Base-by-base conservation (phyloP, 441 rosid genomes). In the Populus hybrid region DNA sequence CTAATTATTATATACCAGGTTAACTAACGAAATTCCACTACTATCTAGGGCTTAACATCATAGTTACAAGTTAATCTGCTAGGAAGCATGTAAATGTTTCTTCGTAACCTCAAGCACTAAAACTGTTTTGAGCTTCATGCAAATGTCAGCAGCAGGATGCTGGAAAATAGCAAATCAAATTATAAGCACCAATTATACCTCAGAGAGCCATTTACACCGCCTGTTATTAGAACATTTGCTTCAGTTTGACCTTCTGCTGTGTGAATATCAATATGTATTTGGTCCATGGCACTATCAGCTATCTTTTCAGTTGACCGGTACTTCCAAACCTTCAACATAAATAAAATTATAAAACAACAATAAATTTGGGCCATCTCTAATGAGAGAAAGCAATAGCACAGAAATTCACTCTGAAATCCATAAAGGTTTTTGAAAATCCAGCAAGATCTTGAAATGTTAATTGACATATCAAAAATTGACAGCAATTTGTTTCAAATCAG, bases 221-320 rank as follows among this genome's bases (percentile, higher is more conserved):
- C 99, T 8, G 91, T 72, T 69, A 93, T 73, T 35, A 93, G 76
- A 72, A 82, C 78, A 80, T 86, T 86, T n/a, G 77, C 83, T 79
- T 72, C 83, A 10, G 64, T 78, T 85, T 83, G 81, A 84, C 99
- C 99, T 46, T 83, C 81, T 65, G 84, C 85, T 40, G 94, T 88
- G 67, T 85, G 83, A 77, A 88, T 38, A 79, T 75, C 73, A 69
- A 87, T 65, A 78, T 40, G 82, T 40, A 85, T 59, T 59, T 79
- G 85, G 73, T 89, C 91, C 83, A 95, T 84, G 65, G 90, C 90
- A 73, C 85, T 81, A 84, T 91, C 91, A 21, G 84, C 89, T 7
- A 82, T 74, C 32, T 73, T 76, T 38, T 35, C 74, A 38, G 88
- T 85, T 46, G 72, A 80, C 14, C 42, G 79, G 79, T 86, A 89